Conservation (phyloP, 768 basidiomycete species). For the Lepiota brunneoincarnata region DNA sequence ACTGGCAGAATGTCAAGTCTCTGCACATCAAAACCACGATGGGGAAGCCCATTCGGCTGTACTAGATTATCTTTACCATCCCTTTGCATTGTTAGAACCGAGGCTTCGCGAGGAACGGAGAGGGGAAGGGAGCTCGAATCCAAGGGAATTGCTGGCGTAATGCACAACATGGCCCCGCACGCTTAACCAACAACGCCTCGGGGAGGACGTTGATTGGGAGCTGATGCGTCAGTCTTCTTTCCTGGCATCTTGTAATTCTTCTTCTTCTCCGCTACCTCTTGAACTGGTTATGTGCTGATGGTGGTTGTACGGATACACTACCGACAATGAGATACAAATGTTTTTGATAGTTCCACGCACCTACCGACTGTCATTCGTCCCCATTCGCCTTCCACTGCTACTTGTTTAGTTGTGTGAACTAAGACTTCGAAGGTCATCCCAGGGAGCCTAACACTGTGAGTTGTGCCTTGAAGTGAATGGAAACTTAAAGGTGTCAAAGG, state of each 20-base stretch:
- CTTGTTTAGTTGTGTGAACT: too few species aligned
- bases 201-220: slow-evolving; percentile 85
- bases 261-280: background rate
- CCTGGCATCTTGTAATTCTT: background rate
- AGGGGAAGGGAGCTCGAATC: slow-evolving; percentile 19
- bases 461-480: too few species aligned
- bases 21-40: slow-evolving; percentile 98
- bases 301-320: slow-evolving; percentile 4
- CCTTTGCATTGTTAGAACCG: background rate
- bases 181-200: slow-evolving; percentile 92
- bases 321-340: slow-evolving; percentile 1
- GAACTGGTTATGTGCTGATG: background rate
- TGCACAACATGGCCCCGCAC: slow-evolving; percentile 97
- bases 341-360: too few species aligned
- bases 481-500: too few species aligned
- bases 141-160: slow-evolving; percentile 42
- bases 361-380: too few species aligned
- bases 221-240: slow-evolving; percentile 47
- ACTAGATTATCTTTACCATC: slow-evolving; percentile 43
- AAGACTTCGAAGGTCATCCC: too few species aligned
- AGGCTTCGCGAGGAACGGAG: slow-evolving; percentile 14
- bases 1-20: slow-evolving; percentile 99
- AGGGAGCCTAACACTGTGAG: too few species aligned
- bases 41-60: slow-evolving; percentile 97
- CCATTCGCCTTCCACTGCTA: too few species aligned